These are phyloP conservation scores for Truncatella angustata DNA, from an alignment of 2,329 filamentous ascomycete genomes.

Conservation along the genomic window DNA sequence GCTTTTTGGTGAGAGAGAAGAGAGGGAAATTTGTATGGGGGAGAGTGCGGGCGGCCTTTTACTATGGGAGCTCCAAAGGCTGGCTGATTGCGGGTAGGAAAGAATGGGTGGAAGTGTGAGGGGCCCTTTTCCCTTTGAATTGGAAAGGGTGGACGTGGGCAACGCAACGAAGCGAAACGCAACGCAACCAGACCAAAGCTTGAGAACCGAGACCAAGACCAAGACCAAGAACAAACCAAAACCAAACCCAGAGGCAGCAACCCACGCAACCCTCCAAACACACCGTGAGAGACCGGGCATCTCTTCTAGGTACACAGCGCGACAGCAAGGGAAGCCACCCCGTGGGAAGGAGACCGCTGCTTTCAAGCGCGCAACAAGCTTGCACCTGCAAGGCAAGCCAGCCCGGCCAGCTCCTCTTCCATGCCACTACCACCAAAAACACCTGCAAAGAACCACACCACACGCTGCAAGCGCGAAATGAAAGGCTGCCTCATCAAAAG, in stretches of 20 bases:
- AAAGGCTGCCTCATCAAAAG: neutral
- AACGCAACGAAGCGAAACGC: neutral
- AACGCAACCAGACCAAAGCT: too few species aligned
- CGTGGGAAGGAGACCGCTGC: too few species aligned
- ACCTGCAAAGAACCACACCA: neutral
- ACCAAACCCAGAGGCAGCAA: too few species aligned
- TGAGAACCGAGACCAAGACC: too few species aligned
- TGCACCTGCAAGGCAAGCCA: too few species aligned
- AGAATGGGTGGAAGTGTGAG: slow-evolving; percentile 27
- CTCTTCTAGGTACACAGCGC: too few species aligned
- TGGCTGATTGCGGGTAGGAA: slow-evolving; percentile 37
- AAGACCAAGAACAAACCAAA: neutral
- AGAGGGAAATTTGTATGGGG: slow-evolving; percentile 57
- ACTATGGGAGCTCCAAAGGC: slow-evolving; percentile 60
- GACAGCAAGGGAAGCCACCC: too few species aligned
- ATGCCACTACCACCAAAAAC: too few species aligned
- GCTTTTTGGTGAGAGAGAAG: slow-evolving; percentile 60
- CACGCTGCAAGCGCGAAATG: slow-evolving; percentile 4
- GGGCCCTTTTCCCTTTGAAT: too few species aligned
- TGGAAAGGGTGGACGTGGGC: neutral
- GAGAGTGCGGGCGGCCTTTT: slow-evolving; percentile 58
- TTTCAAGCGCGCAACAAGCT: too few species aligned
- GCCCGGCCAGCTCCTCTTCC: too few species aligned
- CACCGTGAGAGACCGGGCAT: neutral
- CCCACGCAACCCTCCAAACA: too few species aligned